Evolutionary conservation across 768 basidiomycete genomes (phyloP).

Genomic region (Pleurotus platypus): DNA sequence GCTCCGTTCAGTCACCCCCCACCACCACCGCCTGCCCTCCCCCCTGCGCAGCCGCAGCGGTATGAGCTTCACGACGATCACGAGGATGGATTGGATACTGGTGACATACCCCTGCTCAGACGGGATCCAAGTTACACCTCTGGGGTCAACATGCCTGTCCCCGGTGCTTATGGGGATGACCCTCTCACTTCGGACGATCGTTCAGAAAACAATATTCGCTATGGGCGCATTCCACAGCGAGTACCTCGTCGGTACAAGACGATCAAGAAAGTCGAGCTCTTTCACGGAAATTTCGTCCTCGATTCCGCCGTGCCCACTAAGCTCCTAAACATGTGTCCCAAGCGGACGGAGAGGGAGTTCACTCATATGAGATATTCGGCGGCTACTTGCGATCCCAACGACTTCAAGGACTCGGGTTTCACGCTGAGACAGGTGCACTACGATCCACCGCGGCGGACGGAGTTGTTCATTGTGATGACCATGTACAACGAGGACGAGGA

Average conservation of each 20-base stretch:
- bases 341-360: slow-evolving; percentile 82
- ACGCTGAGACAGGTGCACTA: slow-evolving; percentile 89
- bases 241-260: slow-evolving; percentile 91
- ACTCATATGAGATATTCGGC: slow-evolving; percentile 96
- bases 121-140: slow-evolving; percentile 32
- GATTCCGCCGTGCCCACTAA: slow-evolving; percentile 91
- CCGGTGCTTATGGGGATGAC: slow-evolving; percentile 42
- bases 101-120: slow-evolving; percentile 65
- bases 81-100: slow-evolving; percentile 46
- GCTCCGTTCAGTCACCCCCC: slow-evolving; percentile 21
- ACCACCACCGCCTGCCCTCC: slow-evolving; percentile 18
- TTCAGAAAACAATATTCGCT: slow-evolving; percentile 64
- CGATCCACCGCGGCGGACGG: slow-evolving; percentile 86
- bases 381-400: slow-evolving; percentile 94
- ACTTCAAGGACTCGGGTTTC: slow-evolving; percentile 79
- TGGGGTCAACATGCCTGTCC: slow-evolving; percentile 32
- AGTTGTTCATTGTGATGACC: slow-evolving; percentile 96
- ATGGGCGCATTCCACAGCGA: slow-evolving; percentile 88
- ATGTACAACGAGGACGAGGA: slow-evolving; percentile 97
- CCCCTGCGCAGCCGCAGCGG: slow-evolving; percentile 16
- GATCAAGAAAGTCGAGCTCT: slow-evolving; percentile 88
- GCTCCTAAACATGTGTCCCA: slow-evolving; percentile 77
- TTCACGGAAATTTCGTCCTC: slow-evolving; percentile 91
- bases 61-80: slow-evolving; percentile 42
- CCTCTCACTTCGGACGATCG: slow-evolving; percentile 20